A percentile compares a stretch with the other conserved stretches of the same genome.
phyloP scores from a whole-genome alignment of 2,329 filamentous ascomycete species.

The Cladophialophora chaetospira region DNA sequence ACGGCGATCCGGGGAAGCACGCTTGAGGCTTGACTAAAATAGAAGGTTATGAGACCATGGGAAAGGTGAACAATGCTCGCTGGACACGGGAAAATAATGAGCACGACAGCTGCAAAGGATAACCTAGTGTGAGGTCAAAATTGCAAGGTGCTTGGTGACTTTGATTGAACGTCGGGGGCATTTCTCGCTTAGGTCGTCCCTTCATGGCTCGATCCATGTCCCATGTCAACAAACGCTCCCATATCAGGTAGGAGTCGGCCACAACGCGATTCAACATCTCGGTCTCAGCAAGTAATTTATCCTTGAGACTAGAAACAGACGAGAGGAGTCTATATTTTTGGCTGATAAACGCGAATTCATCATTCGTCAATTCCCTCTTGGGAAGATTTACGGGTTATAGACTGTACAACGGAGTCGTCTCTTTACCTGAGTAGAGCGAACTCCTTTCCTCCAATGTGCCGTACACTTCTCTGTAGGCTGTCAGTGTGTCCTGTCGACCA shows the following conservation, averaged over 20 bases:
- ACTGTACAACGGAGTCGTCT: constrained; percentile 16
- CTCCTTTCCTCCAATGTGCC: constrained; percentile 8
- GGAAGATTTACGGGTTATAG: constrained; percentile 15
- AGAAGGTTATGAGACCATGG: constrained; percentile 8
- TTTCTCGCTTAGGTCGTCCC: constrained; percentile 13
- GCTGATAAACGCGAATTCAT: constrained; percentile 1
- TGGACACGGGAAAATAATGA: constrained; percentile 10
- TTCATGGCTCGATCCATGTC: constrained; percentile 5
- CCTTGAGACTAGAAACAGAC: no score
- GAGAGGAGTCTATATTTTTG: no score
- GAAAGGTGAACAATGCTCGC: constrained; percentile 17
- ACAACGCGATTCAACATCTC: background rate
- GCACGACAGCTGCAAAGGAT: background rate
- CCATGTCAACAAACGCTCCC: constrained; percentile 22
- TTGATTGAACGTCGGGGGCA: constrained; percentile 12
- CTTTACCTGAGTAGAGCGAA: background rate
- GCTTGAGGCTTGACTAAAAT: background rate
- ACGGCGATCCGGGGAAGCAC: background rate
- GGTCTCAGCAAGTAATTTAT: background rate
- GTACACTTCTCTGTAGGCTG: constrained; percentile 4
- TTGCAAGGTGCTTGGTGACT: constrained; percentile 15
- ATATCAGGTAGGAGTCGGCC: constrained; percentile 7
- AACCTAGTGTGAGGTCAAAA: constrained; percentile 14
- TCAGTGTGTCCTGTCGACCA: constrained; percentile 23
- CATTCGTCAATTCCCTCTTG: constrained; percentile 21